These are phyloP conservation scores for Singerocomus rubriflavus DNA, from an alignment of 1,284 basidiomycete genomes.

Conservation along the genomic window DNA sequence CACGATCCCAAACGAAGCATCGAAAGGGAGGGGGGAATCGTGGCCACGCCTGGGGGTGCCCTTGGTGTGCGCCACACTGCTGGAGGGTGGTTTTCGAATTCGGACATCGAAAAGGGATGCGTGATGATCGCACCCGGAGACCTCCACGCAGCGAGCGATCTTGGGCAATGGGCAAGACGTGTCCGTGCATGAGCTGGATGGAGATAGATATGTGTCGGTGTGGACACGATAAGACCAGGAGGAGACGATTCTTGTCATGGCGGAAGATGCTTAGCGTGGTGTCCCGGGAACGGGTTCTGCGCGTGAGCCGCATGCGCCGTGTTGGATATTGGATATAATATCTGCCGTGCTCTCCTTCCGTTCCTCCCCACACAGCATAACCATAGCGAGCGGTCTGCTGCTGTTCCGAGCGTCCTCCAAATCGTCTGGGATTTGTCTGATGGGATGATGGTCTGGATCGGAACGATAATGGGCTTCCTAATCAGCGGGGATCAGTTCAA, in stretches of 20 bases:
- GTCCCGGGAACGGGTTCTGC: constrained; percentile 1
- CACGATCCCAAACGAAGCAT: background rate
- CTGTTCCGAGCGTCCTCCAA: constrained; percentile 14
- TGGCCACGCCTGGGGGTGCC: too few species aligned
- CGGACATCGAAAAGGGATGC: constrained; percentile 1
- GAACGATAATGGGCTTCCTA: constrained; percentile 1
- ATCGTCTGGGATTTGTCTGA: constrained; percentile 23
- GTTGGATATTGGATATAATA: background rate
- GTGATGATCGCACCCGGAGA: constrained; percentile 14
- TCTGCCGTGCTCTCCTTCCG: background rate
- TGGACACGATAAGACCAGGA: constrained; percentile 3
- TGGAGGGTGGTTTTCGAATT: background rate
- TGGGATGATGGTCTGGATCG: constrained; percentile 9
- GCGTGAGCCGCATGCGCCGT: background rate
- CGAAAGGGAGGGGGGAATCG: too few species aligned
- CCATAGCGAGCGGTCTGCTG: background rate
- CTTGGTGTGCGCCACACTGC: too few species aligned
- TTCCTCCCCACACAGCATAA: background rate
- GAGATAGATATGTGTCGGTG: constrained; percentile 6
- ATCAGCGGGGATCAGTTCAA: constrained; percentile 14
- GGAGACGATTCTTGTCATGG: background rate
- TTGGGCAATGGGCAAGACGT: background rate
- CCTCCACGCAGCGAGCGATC: background rate
- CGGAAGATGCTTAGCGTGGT: constrained; percentile 2
- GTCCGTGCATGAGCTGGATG: constrained; percentile 2